Conservation (phyloP, 768 basidiomycete species). For the Suillus tomentosus region DNA sequence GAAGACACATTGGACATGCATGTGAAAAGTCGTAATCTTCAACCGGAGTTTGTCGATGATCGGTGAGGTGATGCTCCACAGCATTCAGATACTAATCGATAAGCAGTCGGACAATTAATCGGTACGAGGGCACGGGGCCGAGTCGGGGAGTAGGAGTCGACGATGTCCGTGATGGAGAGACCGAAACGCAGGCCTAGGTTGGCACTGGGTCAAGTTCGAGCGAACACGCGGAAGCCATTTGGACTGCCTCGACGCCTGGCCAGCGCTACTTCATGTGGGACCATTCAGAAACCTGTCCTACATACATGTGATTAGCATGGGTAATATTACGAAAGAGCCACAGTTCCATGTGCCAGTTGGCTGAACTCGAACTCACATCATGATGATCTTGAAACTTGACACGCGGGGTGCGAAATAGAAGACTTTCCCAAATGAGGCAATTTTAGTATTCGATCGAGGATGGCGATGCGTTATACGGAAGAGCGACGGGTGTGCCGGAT, state of each 20-base stretch:
- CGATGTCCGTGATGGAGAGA: background rate
- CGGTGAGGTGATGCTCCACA: background rate
- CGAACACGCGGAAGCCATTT: background rate
- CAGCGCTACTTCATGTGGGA: too few species aligned
- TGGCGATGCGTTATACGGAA: background rate
- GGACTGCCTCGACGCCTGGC: too few species aligned
- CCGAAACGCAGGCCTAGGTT: background rate
- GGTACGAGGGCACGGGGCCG: background rate
- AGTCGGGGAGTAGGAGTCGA: background rate
- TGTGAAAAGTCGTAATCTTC: background rate
- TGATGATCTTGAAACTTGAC: background rate
- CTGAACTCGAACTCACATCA: background rate
- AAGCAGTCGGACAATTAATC: too few species aligned
- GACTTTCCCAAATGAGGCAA: background rate
- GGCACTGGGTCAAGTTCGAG: background rate
- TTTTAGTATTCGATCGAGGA: background rate
- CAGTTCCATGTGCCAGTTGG: background rate
- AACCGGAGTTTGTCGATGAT: background rate
- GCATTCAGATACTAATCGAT: background rate
- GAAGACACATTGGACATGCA: background rate
- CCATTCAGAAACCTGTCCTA: too few species aligned
- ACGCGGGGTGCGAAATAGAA: background rate
- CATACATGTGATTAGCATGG: too few species aligned
- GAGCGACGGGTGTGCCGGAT: background rate
- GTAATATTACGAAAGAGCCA: too few species aligned